A percentile compares a stretch with the other conserved stretches of the same genome.
Conservation (phyloP, 257 asterid species). For the Penstemon barbatus region DNA sequence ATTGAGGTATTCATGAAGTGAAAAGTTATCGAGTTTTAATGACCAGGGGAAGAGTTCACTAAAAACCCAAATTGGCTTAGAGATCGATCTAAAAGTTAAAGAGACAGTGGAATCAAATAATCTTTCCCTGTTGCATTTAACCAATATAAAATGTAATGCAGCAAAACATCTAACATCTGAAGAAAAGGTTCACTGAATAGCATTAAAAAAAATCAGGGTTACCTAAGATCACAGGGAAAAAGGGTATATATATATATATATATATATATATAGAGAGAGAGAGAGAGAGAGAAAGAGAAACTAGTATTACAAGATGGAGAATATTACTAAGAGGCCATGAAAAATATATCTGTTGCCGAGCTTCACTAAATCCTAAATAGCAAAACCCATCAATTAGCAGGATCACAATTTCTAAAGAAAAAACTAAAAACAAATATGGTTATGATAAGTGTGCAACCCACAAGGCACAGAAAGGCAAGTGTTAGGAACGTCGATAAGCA, state of each 20-base stretch:
- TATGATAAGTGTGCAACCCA: conserved; percentile 21
- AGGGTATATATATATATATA: too few species aligned
- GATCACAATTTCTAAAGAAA: conserved; percentile 27
- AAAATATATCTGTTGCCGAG: conserved; percentile 63
- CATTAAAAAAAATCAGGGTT: background rate
- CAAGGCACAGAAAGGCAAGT: conserved; percentile 22
- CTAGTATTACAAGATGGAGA: conserved; percentile 49
- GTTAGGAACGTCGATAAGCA: conserved; percentile 27
- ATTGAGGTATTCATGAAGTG: background rate
- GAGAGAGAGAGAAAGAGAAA: conserved; percentile 15
- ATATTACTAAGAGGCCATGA: conserved; percentile 62
- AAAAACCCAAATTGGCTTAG: background rate
- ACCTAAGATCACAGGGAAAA: background rate
- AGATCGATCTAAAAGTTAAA: background rate
- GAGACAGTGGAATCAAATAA: conserved; percentile 4
- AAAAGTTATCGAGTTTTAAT: conserved; percentile 7
- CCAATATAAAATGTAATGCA: background rate
- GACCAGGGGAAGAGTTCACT: conserved; percentile 6
- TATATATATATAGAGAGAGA: too few species aligned
- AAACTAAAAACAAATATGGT: background rate
- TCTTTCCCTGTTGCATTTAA: conserved; percentile 7
- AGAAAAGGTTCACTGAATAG: background rate
- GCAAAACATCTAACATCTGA: background rate
- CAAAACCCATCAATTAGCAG: conserved; percentile 59
- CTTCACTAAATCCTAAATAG: conserved; percentile 76